Evolutionary conservation across 2,329 filamentous ascomycete species (phyloP), one percentile per base, ranked within the genome.

Genomic region (Dendrostoma leiphaemia): DNA sequence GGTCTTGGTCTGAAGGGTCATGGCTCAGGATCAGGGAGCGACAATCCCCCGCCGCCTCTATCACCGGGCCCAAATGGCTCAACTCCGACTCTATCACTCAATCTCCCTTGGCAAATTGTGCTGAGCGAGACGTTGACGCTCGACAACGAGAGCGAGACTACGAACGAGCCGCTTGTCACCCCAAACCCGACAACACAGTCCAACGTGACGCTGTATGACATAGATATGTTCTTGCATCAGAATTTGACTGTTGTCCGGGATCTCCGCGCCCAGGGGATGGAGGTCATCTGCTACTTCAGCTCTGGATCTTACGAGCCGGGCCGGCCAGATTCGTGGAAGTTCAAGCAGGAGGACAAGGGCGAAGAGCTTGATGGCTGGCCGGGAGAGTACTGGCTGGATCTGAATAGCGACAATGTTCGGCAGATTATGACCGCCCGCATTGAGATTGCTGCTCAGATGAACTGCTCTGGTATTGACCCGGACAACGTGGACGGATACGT

Each of bases 241-340:
- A 69, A 71, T 13, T 63, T 69, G 6, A 75, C 70, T 3, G 59
- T 61, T 1, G 80, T 85, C 48, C 57, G 67, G 3, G 64, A 67
- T 5, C 70, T 86, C 13, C 78, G 84, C 38, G 59, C 61, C 3
- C 63, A 74, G 26, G 79, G 77, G 8, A 81, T 81, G 63, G 83
- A 80, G 58, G 81, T 89, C 51, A 85, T 90, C 55, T 91, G 88
- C 73, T 91, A 91, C 70, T 90, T 90, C 71, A 86, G 83, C 48
- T 86, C 85, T 0, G 88, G 88, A 1, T 85, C 82, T 7, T 89
- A 80, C 61, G 88, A 91, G 68, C 65, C 82, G 48, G 82, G 78
- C 72, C 77, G 87, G 3, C 69, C 75, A 1, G 88, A 90, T 64
- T 74, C 76, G 17, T 64, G 63, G 28, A 62, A 79, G 5, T 90